Evolutionary conservation across 148 eudicot species (phyloP), one percentile per base, ranked within the genome.

Genomic region (Salicornia ramosissima): DNA sequence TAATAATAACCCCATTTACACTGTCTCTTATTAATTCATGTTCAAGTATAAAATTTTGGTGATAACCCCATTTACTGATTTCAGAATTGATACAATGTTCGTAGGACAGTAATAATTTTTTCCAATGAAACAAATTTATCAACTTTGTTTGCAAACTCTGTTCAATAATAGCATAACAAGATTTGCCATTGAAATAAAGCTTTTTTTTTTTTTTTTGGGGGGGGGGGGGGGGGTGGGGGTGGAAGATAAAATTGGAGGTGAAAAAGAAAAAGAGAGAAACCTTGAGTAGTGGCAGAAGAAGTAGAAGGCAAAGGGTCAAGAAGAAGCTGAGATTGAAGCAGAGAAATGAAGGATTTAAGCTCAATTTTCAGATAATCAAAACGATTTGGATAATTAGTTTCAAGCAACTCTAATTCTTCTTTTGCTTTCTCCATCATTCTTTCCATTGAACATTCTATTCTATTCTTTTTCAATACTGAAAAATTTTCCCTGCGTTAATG

Each of bases 341-440:
- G 77, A 61, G 72, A 64, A 18, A 90, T 90, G 73, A 90, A 80
- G 64, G 88, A 82, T 43, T 77, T 82, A 67, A 90, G 89, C 26
- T 90, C 91, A 39, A 59, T 34, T 53, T 90, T 90, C 3, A 88
- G 71, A 67, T 68, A 79, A 61, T 76, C 54, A 69, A 86, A 88
- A 22, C 75, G 77, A 43, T 83, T 46, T 4, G 92, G 96, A 58
- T 88, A 80, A 30, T 73, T 71, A 10, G 66, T 13, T 83, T 90
- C 92, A 58, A 90, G 81, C 52, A 77, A 77, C 30, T 85, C 69
- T 53, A 90, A 57, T 68, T 90, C 96, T 76, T 86, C 84, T 45
- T 83, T 74, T 5, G 96, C 91, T 75, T 71, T 77, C 71, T 88
- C 87, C 34, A 86, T 67, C 82, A 83, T 78, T 74, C 16, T 70